Base-by-base conservation (phyloP, 768 basidiomycete species). In the Heimioporus sp. region DNA sequence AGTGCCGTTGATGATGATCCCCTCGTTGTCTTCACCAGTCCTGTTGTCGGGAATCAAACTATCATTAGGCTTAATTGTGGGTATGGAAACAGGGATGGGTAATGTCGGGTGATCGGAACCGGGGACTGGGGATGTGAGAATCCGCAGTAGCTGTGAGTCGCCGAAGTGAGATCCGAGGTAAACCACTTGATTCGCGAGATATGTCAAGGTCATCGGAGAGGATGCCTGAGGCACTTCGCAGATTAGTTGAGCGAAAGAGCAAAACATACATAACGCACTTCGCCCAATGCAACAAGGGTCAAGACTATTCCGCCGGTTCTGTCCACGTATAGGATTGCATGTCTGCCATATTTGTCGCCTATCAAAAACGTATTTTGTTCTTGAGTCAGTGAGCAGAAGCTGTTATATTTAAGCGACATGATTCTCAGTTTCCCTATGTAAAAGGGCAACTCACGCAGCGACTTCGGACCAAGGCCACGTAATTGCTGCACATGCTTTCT, bases 151-250 rank as follows among this genome's bases (percentile, higher is more conserved):
- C 56, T 92, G 89, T 1, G 91, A 87, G 64, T 94, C 85, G 16
- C 90, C 91, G 15, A 80, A 73, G 57, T 92, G 87, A 7, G 92
- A 94, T 16, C 92, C 90, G 19, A 93, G 73, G 61, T 85, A 96
- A 9, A 93, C 55, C 10, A 80, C 69, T 65, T 90, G 85, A 43
- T 81, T 77, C 6, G 82, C 76, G 12, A 97, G 75, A 59, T 92
- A 86, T 1, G 87, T 82, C 53, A 96, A 62, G 11, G 83, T 78
- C 10, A 77, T 87, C 0, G 91, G 73, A 10, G 90, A 76, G 2
- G 92, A 89, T 30, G 80, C 79, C 90, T 92, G 48, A 12, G 24
- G 17, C 32, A 31, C 40, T 12, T 37, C 38, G 47, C 1, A 54
- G 15, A 41, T 62, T 3, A 51, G 39, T 38, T 15, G 44, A 63